Percentiles rank a stretch among this genome's conserved stretches.
phyloP scores from a whole-genome alignment of 768 basidiomycete species.

The Phallus indusiatus region DNA sequence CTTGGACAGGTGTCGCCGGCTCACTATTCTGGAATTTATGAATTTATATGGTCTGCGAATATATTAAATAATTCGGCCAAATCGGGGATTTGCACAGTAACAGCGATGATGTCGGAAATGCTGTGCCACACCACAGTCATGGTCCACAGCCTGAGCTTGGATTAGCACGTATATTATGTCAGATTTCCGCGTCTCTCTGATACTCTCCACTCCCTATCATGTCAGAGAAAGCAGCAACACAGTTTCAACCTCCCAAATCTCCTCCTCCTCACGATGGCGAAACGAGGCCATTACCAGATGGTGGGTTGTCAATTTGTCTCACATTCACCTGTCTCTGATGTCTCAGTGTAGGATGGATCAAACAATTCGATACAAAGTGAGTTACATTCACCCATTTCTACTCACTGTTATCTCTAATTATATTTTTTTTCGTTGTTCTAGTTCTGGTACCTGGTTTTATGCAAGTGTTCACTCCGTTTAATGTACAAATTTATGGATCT shows the following conservation, averaged over 20 bases:
- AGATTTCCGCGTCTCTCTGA: neutral
- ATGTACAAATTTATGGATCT: neutral
- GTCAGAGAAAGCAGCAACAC: conserved; percentile 3
- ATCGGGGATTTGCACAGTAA: too few species aligned
- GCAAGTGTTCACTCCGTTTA: neutral
- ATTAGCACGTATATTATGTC: neutral
- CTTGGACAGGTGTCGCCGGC: too few species aligned
- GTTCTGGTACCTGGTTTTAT: conserved; percentile 8
- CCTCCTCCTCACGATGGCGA: conserved; percentile 4
- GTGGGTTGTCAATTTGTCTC: neutral
- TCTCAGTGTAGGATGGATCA: conserved; percentile 2
- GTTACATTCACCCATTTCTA: neutral
- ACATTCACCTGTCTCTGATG: neutral
- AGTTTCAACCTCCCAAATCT: conserved; percentile 1
- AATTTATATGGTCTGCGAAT: too few species aligned
- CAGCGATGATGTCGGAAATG: neutral
- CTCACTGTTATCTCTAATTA: neutral
- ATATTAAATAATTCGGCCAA: too few species aligned
- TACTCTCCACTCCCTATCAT: neutral
- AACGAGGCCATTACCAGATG: conserved; percentile 7
- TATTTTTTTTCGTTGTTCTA: neutral
- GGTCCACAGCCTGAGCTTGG: too few species aligned
- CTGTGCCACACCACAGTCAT: too few species aligned
- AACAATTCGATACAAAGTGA: conserved; percentile 5
- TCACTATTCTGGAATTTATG: too few species aligned